Percentiles rank a stretch among this genome's conserved stretches.
phyloP scores from a whole-genome alignment of 202 grass and related monocot species.

The Panicum virgatum region DNA sequence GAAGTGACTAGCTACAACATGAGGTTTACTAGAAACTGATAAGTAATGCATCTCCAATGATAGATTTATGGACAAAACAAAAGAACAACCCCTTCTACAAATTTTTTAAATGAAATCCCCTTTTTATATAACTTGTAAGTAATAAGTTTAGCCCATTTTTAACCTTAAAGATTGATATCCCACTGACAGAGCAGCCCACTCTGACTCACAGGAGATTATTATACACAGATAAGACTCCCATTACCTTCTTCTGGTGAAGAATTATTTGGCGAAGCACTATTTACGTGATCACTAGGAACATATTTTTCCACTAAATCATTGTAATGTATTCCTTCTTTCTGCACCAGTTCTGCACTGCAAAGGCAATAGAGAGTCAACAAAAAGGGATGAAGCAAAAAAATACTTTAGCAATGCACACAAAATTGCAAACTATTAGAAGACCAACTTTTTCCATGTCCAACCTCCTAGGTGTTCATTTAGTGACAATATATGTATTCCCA shows the following conservation, averaged over 20 bases:
- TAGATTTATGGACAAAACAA: neutral
- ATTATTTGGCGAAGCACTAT: slow-evolving; percentile 41
- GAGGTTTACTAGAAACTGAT: neutral
- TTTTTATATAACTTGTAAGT: too few species aligned
- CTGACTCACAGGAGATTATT: slow-evolving; percentile 27
- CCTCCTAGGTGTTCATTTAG: slow-evolving; percentile 22
- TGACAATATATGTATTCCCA: neutral
- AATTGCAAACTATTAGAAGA: neutral
- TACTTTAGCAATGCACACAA: neutral
- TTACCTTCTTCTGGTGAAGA: slow-evolving; percentile 49
- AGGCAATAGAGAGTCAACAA: slow-evolving; percentile 30
- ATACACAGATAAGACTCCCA: neutral
- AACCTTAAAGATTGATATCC: neutral
- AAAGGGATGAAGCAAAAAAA: neutral
- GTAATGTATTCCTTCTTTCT: slow-evolving; percentile 90
- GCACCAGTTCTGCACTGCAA: slow-evolving; percentile 72
- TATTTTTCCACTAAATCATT: slow-evolving; percentile 81
- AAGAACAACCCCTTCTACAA: slow-evolving; percentile 6
- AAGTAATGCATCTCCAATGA: slow-evolving; percentile 7
- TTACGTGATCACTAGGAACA: slow-evolving; percentile 45
- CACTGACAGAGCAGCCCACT: neutral
- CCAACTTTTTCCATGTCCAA: neutral
- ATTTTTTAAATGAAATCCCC: too few species aligned
- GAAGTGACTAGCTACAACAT: slow-evolving; percentile 19
- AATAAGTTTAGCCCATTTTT: slow-evolving; percentile 11